Percentiles rank a stretch among this genome's conserved stretches.
These are phyloP conservation scores for Exophiala aquamarina DNA, from an alignment of 2,329 filamentous ascomycete species.

Conservation along the genomic window DNA sequence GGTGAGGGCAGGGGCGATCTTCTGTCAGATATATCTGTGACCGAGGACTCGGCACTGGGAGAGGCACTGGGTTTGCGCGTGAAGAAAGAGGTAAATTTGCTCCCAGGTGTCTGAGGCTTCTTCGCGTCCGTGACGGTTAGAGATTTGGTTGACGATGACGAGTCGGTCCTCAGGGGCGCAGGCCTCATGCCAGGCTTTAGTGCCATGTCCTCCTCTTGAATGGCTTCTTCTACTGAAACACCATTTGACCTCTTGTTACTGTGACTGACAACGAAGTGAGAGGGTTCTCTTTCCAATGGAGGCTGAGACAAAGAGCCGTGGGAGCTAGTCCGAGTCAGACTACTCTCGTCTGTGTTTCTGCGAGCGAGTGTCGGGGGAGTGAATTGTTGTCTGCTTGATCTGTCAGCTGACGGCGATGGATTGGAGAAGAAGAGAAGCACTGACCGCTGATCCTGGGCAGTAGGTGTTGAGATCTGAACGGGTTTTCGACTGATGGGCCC, in stretches of 20 bases:
- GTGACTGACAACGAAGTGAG: slow-evolving; percentile 9
- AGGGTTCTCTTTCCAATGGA: not conserved
- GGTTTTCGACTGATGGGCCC: no score
- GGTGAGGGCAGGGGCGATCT: slow-evolving; percentile 61
- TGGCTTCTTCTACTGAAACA: slow-evolving; percentile 13
- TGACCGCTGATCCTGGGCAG: no score
- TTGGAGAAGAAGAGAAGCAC: no score
- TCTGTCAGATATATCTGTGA: slow-evolving; percentile 64
- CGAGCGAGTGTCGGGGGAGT: not conserved
- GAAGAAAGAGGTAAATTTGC: slow-evolving; percentile 66
- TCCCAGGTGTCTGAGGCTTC: slow-evolving; percentile 53
- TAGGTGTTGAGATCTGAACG: no score
- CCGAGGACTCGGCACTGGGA: slow-evolving; percentile 58
- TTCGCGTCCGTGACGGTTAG: slow-evolving; percentile 36
- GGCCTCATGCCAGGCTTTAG: slow-evolving; percentile 43
- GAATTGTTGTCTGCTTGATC: slow-evolving; percentile 3
- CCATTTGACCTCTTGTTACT: slow-evolving; percentile 14
- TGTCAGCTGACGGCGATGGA: slow-evolving; percentile 4
- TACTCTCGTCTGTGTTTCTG: slow-evolving; percentile 3
- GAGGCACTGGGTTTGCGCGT: slow-evolving; percentile 62
- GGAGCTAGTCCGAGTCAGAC: slow-evolving; percentile 4
- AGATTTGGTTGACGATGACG: slow-evolving; percentile 37
- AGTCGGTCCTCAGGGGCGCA: slow-evolving; percentile 45
- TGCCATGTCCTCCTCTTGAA: slow-evolving; percentile 37
- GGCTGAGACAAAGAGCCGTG: slow-evolving; percentile 11